Base-by-base conservation (phyloP, 441 rosid species). In the Erysimum pusillum region DNA sequence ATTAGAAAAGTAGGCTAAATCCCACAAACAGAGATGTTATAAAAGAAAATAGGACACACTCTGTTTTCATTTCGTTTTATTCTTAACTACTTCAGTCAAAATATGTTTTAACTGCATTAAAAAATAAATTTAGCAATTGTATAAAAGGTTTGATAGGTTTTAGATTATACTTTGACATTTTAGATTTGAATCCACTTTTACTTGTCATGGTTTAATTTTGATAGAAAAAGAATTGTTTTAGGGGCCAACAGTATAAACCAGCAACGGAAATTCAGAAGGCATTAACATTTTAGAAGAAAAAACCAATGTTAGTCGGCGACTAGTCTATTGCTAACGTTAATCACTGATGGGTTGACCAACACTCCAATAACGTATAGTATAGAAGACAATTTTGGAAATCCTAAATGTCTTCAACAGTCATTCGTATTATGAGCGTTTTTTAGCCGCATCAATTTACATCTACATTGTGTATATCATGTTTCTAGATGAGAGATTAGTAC, bases 271-370 rank as follows among this genome's bases (percentile, higher is more conserved):
- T 11, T 53, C 38, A 64, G 20, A 73, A 15, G 7, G 6, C 38
- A 11, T 39, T 11, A 41, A 14, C 48, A 42, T 46, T 64, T 52
- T 14, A 17, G 15, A 63, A 52, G 39, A 35, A 25, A 2, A 25
- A 25, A 25, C 2, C 28, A 25, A 25, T 25, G 28, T 25, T 25
- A 59, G 17, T 59, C 58, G 46, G 38, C 48, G 28, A 71, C 14
- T 45, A 46, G 38, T 45, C 48, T 34, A 71, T 22, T 59, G 25
- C 54, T 63, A 73, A 46, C 59, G 69, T 63, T 54, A 64, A 54
- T 63, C 49, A 73, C 56, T 54, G 46, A 73, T 64, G 36, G 57
- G 35, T 57, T 74, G 72, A 74, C 49, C 65, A 65, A 51, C 35
- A 73, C 56, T 73, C 54, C 46, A 42, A 18, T 42, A 42, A 38